Percentiles rank a stretch among this genome's conserved stretches.
These are phyloP conservation scores for Vanrija sp. DNA, from an alignment of 1,284 basidiomycete species.

Conservation along the genomic window DNA sequence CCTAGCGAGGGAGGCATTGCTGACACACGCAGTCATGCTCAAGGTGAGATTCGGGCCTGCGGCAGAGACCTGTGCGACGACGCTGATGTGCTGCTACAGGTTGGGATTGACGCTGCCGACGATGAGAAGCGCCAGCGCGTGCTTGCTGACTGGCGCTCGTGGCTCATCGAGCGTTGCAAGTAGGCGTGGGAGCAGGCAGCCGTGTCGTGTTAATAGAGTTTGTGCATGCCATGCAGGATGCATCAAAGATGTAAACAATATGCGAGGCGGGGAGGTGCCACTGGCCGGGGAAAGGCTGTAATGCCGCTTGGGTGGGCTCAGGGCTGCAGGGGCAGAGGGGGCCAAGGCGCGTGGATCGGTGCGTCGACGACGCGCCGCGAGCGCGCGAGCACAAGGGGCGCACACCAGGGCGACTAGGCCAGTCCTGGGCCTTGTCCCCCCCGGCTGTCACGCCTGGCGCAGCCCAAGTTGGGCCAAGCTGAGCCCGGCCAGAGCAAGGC, in stretches of 20 bases:
- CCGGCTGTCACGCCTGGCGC: too few species aligned
- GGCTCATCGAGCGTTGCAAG: conserved; percentile 43
- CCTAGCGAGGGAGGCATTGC: background rate
- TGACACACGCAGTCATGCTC: conserved; percentile 36
- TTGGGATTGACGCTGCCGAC: conserved; percentile 47
- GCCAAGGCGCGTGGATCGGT: background rate
- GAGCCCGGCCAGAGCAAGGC: too few species aligned
- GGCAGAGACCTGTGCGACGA: background rate
- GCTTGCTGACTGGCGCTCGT: conserved; percentile 46
- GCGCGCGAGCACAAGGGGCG: background rate
- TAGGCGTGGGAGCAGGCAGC: background rate
- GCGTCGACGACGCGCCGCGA: background rate
- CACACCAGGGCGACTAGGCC: background rate
- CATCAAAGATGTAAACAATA: background rate
- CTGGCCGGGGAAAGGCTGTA: background rate
- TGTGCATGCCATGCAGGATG: too few species aligned
- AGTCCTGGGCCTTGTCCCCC: too few species aligned
- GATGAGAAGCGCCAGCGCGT: conserved; percentile 49
- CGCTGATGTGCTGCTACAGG: conserved; percentile 33
- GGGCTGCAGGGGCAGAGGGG: background rate
- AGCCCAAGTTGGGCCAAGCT: too few species aligned
- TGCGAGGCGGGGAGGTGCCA: too few species aligned
- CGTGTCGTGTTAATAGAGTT: background rate
- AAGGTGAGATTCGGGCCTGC: conserved; percentile 21
- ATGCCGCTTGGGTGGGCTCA: background rate